Evolutionary conservation across 2,329 filamentous ascomycete species (phyloP).

Genomic region (Triangularia setosa): DNA sequence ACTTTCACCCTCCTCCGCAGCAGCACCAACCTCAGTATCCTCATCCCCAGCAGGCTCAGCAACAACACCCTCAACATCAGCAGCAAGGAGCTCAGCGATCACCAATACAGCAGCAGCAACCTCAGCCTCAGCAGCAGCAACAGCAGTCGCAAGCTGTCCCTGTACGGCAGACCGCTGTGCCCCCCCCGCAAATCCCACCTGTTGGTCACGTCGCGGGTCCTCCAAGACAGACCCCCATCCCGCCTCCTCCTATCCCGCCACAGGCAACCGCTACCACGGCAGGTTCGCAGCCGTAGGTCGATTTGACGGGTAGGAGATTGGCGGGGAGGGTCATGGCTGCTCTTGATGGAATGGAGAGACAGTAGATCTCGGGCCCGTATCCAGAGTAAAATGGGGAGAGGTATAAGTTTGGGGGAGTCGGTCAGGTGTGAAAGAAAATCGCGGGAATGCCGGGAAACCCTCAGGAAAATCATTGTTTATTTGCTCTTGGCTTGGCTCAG

Average conservation of each 20-base stretch:
- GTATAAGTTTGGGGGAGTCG: background rate
- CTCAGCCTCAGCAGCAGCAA: slow-evolving; percentile 4
- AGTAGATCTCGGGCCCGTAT: too few species aligned
- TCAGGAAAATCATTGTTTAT: background rate
- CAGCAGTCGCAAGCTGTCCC: slow-evolving; percentile 12
- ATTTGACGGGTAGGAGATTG: background rate
- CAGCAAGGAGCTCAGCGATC: slow-evolving; percentile 3
- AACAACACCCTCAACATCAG: slow-evolving; percentile 9
- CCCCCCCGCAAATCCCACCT: slow-evolving; percentile 25
- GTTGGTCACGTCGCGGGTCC: slow-evolving; percentile 10
- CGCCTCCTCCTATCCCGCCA: slow-evolving; percentile 28
- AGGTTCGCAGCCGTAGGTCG: slow-evolving; percentile 8
- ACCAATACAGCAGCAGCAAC: background rate
- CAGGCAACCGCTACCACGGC: slow-evolving; percentile 14
- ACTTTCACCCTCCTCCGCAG: background rate
- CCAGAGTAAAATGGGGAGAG: too few species aligned
- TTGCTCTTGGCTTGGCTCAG: background rate
- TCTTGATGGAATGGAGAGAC: background rate
- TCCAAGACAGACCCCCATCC: slow-evolving; percentile 28
- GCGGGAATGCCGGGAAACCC: background rate
- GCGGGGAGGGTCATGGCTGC: background rate
- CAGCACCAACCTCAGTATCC: slow-evolving; percentile 2
- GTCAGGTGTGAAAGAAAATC: background rate
- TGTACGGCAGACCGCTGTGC: slow-evolving; percentile 24
- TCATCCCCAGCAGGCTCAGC: background rate